Conservation (phyloP, 176 grass and related monocot species). For the Elymus sibiricus region DNA sequence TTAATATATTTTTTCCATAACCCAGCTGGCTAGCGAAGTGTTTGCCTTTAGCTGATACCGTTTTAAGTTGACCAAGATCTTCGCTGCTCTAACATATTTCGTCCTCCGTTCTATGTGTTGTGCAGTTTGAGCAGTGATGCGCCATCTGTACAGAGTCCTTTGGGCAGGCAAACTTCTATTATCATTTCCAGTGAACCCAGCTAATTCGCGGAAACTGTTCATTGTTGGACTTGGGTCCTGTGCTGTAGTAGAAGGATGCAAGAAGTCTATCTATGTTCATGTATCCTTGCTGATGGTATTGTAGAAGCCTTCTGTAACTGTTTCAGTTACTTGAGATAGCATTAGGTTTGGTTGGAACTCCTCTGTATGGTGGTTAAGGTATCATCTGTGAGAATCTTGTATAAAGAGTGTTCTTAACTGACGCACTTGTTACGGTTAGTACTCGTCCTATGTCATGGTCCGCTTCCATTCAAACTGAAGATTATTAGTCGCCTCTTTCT, state of each 20-base stretch:
- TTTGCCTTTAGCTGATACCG: not conserved
- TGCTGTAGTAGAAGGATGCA: slow-evolving; percentile 23
- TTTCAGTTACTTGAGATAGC: slow-evolving; percentile 19
- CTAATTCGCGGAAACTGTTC: slow-evolving; percentile 35
- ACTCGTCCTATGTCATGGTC: not conserved
- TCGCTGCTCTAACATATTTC: slow-evolving; percentile 9
- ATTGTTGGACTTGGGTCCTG: slow-evolving; percentile 5
- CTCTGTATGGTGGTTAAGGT: not conserved
- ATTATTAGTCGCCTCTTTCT: not conserved
- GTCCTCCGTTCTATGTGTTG: not conserved
- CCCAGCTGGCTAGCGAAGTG: not conserved
- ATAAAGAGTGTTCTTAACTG: not conserved
- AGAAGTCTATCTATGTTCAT: not conserved
- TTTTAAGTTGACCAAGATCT: not conserved
- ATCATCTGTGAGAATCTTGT: not conserved
- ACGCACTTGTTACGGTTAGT: not conserved
- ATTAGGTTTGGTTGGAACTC: slow-evolving; percentile 9
- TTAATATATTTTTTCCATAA: not conserved
- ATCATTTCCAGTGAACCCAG: slow-evolving; percentile 21
- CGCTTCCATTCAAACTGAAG: not conserved
- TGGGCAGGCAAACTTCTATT: slow-evolving; percentile 8
- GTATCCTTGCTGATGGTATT: not conserved
- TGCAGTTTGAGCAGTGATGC: slow-evolving; percentile 40
- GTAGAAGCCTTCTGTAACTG: slow-evolving; percentile 5
- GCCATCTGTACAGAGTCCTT: slow-evolving; percentile 42